These are phyloP conservation scores for Rubia balearica DNA, from an alignment of 305 asterid genomes.

Conservation along the genomic window DNA sequence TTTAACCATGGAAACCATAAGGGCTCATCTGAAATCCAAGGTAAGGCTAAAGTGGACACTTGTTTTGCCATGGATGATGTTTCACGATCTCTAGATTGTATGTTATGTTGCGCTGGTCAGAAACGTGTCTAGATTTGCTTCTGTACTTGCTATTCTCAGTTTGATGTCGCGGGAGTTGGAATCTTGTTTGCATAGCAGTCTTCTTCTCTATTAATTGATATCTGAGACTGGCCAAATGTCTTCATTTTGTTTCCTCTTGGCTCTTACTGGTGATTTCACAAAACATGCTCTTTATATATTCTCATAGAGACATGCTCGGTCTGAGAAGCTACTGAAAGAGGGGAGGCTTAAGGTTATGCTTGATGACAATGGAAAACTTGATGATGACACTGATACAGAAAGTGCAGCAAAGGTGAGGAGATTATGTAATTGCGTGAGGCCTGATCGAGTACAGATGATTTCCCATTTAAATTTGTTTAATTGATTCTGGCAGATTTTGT, in stretches of 20 bases:
- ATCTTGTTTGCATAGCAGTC: constrained; percentile 3
- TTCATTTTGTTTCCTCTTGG: neutral
- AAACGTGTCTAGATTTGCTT: neutral
- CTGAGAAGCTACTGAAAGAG: constrained; percentile 66
- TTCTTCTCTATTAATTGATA: neutral
- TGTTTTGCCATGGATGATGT: neutral
- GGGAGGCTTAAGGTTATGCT: constrained; percentile 91
- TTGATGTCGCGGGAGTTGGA: neutral
- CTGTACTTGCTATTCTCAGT: neutral
- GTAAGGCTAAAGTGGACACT: constrained; percentile 27
- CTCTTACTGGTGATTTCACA: constrained; percentile 8
- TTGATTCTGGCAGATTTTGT: constrained; percentile 25
- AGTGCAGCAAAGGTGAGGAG: constrained; percentile 36
- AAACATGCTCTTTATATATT: constrained; percentile 16
- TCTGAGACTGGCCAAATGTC: neutral
- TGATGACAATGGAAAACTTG: constrained; percentile 45
- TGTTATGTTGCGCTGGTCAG: neutral
- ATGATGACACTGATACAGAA: constrained; percentile 46
- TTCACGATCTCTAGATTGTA: neutral
- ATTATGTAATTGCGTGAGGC: constrained; percentile 11
- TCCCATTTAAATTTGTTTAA: no score
- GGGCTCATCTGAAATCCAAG: constrained; percentile 82
- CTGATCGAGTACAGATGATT: no score
- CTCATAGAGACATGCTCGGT: constrained; percentile 81
- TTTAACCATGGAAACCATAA: constrained; percentile 67